A percentile compares a stretch with the other conserved stretches of the same genome.
These are phyloP conservation scores for Glaciozyma antarctica DNA, from an alignment of 768 basidiomycete genomes.

Conservation along the genomic window DNA sequence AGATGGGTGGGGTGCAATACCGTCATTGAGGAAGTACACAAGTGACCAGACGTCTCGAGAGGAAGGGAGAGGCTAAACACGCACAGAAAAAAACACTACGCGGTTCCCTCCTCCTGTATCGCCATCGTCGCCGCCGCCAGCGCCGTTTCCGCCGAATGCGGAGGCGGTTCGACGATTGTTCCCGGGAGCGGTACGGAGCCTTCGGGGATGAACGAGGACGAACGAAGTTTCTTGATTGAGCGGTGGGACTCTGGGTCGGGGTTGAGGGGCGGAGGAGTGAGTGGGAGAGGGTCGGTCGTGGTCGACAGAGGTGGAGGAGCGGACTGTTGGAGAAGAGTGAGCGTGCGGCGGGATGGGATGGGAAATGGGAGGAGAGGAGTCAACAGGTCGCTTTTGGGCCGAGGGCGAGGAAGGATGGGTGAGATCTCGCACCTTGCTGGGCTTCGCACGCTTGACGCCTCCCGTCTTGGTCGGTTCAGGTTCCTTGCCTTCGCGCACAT, in stretches of 20 bases:
- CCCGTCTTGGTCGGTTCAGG: conserved; percentile 52
- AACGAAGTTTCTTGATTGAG: conserved; percentile 27
- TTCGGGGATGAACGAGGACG: conserved; percentile 30
- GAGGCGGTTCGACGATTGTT: background rate
- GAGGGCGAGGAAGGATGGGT: background rate
- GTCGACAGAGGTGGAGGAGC: background rate
- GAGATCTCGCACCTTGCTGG: conserved; percentile 28
- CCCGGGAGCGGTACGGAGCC: conserved; percentile 3
- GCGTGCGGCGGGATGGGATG: background rate
- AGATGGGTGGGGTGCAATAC: too few species aligned
- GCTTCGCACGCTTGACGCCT: conserved; percentile 57
- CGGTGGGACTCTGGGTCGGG: conserved; percentile 24
- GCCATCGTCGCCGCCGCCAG: background rate
- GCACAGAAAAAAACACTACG: background rate
- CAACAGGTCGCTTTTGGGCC: background rate
- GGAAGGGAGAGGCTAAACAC: too few species aligned
- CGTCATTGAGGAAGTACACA: too few species aligned
- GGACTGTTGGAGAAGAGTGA: background rate
- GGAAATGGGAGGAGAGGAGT: background rate
- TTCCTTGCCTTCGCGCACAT: conserved; percentile 72
- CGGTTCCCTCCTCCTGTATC: background rate
- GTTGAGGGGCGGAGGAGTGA: background rate
- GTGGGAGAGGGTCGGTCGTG: background rate
- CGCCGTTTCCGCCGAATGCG: background rate
- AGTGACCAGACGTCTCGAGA: too few species aligned